Conservation (phyloP, 2,329 filamentous ascomycete genomes). For the Trichoderma atrobrunneum region DNA sequence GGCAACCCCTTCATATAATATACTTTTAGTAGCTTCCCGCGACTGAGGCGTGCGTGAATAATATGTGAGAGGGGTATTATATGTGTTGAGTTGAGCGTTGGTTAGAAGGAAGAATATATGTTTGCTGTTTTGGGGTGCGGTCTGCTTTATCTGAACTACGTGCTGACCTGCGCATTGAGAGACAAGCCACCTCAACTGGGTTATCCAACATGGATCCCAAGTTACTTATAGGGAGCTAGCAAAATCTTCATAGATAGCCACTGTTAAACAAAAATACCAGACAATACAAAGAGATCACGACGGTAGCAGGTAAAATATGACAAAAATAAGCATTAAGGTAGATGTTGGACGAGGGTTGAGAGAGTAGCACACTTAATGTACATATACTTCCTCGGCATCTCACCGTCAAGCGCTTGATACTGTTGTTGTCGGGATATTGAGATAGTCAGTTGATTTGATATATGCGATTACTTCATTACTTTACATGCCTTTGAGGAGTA, state of each 20-base stretch:
- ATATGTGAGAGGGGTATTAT: constrained; percentile 55
- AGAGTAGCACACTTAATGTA: background rate
- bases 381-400: background rate
- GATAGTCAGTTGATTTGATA: background rate
- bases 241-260: background rate
- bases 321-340: background rate
- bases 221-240: background rate
- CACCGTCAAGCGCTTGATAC: background rate
- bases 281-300: background rate
- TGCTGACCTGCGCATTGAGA: background rate
- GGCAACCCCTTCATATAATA: constrained; percentile 61
- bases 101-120: background rate
- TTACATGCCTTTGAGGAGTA: background rate
- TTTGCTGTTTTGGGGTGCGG: background rate
- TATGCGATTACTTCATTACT: background rate
- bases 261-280: background rate
- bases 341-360: background rate
- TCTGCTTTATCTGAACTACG: background rate
- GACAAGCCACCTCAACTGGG: background rate
- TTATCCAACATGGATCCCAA: background rate
- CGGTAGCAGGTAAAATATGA: background rate
- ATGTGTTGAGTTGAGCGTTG: constrained; percentile 52
- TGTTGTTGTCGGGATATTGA: background rate
- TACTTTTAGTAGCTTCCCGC: constrained; percentile 56
- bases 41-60: constrained; percentile 62